Base-by-base conservation (phyloP, 2,329 filamentous ascomycete species). In the Microdochium bolleyi region DNA sequence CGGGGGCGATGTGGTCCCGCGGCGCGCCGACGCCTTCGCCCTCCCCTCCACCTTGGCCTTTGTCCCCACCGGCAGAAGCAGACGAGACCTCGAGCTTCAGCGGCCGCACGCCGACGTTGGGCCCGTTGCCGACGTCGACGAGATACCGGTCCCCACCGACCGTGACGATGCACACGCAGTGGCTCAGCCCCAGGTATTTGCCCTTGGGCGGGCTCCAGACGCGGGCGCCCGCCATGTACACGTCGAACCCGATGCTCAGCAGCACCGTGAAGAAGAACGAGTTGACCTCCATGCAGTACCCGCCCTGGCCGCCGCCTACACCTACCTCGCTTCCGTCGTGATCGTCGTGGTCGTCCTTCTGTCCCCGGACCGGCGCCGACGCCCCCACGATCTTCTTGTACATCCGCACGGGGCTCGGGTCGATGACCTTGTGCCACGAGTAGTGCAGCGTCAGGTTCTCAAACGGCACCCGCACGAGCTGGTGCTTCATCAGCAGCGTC, bases 371-470 rank as follows among this genome's bases (percentile, higher is more conserved):
- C 27, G 27, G 27, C 27, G 11, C 5, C n/a, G 21, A 10, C 16
- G 44, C 21, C 25, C 24, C 53, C 22, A 75, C 62, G 49, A 74
- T 63, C 53, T 74, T 76, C 16, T 62, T 53, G 53, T 70, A 74
- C 2, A 73, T 27, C 48, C 61, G 58, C 16, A 66, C 61, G 1
- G 71, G 67, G 3, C 65, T 57, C 34, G 76, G 70, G 30, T 64
- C 53, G 34, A 69, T 61, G 2, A 59, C 51, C 21, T 65, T 60
- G 48, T 65, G 64, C 51, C 61, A 58, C 2, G 67, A 69, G 57
- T 76, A 74, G 55, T 76, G 72, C 14, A 74, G 61, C 11, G 68
- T 67, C 1, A 77, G 65, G 51, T 76, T 76, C 50, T 77, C 74
- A 51, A 75, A 76, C 1, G 73, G 73, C n/a, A 76, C 63, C 2